A percentile compares a stretch with the other conserved stretches of the same genome.
Conservation (phyloP, 2,329 filamentous ascomycete genomes). For the Neonectria coccinea region DNA sequence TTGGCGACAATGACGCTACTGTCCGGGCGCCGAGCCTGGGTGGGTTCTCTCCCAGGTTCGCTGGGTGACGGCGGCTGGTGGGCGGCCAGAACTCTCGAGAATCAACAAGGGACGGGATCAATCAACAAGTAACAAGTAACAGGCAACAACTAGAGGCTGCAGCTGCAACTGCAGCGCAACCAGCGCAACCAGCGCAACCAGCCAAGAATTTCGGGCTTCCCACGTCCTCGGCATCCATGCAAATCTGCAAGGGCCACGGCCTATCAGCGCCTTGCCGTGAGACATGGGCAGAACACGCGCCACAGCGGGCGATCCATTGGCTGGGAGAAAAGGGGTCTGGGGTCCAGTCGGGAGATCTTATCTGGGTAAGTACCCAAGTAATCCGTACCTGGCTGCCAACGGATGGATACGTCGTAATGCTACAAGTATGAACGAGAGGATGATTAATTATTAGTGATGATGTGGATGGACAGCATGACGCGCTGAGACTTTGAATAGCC, state of each 20-base stretch:
- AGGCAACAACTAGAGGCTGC: conserved; percentile 7
- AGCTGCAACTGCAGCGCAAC: background rate
- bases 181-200: conserved; percentile 14
- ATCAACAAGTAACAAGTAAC: conserved; percentile 10
- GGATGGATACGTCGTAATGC: conserved; percentile 5
- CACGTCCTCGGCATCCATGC: conserved; percentile 37
- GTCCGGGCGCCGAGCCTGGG: conserved; percentile 25
- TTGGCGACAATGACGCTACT: conserved; percentile 29
- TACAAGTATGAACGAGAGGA: conserved; percentile 5
- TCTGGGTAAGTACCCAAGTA: background rate
- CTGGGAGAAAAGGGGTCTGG: conserved; percentile 35
- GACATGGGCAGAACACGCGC: conserved; percentile 39
- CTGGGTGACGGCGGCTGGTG: background rate
- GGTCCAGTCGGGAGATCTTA: conserved; percentile 29
- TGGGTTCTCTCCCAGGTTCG: conserved; percentile 1
- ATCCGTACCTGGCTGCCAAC: too few relatives aligned
- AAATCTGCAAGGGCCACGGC: conserved; percentile 45
- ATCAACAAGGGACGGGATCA: background rate
- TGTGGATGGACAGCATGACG: conserved; percentile 5
- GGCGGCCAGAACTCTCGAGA: conserved; percentile 13
- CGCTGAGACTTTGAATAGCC: conserved; percentile 11
- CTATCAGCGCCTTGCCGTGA: conserved; percentile 41
- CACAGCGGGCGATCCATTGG: conserved; percentile 37
- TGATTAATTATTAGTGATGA: background rate
- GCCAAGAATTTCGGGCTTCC: conserved; percentile 30